Percentiles rank a stretch among this genome's conserved stretches.
phyloP scores from a whole-genome alignment of 176 grass and related monocot genomes.

The Musa itinerans region DNA sequence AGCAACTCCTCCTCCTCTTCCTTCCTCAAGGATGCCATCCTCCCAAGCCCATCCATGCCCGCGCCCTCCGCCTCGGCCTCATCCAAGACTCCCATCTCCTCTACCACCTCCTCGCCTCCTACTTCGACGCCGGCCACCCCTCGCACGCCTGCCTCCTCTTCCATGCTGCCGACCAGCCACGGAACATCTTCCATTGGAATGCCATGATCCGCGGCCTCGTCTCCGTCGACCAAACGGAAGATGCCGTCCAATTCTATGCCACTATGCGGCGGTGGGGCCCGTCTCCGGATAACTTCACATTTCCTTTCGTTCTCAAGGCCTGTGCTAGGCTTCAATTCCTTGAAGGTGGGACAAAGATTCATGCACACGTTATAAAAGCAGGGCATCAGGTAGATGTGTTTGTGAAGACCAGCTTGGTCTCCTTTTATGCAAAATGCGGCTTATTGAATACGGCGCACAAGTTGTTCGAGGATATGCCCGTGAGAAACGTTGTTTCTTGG shows the following conservation, averaged over 20 bases:
- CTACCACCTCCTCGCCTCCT: constrained; percentile 39
- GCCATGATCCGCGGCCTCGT: constrained; percentile 31
- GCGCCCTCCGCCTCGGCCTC: constrained; percentile 20
- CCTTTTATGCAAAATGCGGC: constrained; percentile 38
- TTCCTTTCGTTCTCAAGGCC: constrained; percentile 45
- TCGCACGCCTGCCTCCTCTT: constrained; percentile 17
- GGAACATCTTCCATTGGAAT: constrained; percentile 22
- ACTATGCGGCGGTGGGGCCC: constrained; percentile 20
- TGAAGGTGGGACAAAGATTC: constrained; percentile 29
- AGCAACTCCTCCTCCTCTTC: constrained; percentile 14
- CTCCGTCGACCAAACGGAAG: constrained; percentile 24
- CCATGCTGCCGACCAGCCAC: neutral
- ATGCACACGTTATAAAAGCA: constrained; percentile 40
- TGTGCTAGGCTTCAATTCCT: constrained; percentile 39
- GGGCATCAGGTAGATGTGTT: constrained; percentile 32
- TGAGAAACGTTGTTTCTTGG: constrained; percentile 42
- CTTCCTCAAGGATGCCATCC: constrained; percentile 6
- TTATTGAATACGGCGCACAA: constrained; percentile 10
- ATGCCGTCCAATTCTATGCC: constrained; percentile 30
- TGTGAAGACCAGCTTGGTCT: constrained; percentile 51
- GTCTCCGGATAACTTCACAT: constrained; percentile 38
- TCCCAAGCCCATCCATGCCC: constrained; percentile 30
- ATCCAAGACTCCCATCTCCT: constrained; percentile 13
- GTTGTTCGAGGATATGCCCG: constrained; percentile 57
- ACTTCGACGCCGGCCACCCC: constrained; percentile 25